Base-by-base conservation (phyloP, 495 filamentous ascomycete genomes). In the Bacidia rubella region DNA sequence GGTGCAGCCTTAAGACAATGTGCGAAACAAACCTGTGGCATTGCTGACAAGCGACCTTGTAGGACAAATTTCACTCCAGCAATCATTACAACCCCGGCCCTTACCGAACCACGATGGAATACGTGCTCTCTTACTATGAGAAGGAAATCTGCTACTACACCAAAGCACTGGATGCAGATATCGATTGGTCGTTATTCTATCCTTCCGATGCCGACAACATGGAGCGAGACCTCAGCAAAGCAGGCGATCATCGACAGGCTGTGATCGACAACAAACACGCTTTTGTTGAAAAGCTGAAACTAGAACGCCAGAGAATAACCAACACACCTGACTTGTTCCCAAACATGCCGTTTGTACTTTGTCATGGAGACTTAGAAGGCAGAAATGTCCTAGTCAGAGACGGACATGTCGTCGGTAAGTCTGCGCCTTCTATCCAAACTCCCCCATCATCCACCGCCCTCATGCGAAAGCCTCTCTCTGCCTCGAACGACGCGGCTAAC, bases 291-390 rank as follows among this genome's bases (percentile, higher is more conserved):
- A 17, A 11, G 12, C 27, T 62, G 12, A 44, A 47, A 9, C 23
- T 12, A 11, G 47, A 21, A 0, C 29, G 56, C 3, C 9, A 57
- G 29, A 23, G 11, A 23, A 4, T 60, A 7, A 15, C 41, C 11
- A 11, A 26, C 1, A 19, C 19, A 27, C 15, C 23, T 4, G 22
- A 35, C 15, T n/a, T 2, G 48, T 23, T 29, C 10, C 3, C 47
- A 3, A 52, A 52, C 1, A 42, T 54, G 32, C 56, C 57, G 3
- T 60, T 62, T 46, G 57, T 59, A n/a, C 69, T 75, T 51, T 74
- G 70, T 3, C 74, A 76, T 55, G 68, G 67, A 26, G 72, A 76
- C 54, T 44, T 75, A 24, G 63, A 63, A 20, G 65, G 63, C 40
- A 57, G 68, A 26, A 76, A 76, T 56, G 70, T 76, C 43, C 56